A percentile compares a stretch with the other conserved stretches of the same genome.
These are phyloP conservation scores for Pyricularia sp. DNA, from an alignment of 2,329 filamentous ascomycete species.

Conservation along the genomic window DNA sequence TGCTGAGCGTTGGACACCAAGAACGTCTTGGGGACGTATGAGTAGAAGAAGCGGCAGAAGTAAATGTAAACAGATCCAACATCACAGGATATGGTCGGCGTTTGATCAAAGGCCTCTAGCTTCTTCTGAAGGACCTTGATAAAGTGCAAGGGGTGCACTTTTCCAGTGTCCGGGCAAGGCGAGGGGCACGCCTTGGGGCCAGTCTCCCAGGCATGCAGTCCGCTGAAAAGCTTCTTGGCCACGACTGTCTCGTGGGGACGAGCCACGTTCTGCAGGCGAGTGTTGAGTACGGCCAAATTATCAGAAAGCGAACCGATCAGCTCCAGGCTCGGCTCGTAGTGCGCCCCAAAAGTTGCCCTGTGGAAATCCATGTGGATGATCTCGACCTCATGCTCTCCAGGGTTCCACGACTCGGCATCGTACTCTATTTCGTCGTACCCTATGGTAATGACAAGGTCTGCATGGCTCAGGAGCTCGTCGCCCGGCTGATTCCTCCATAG, in stretches of 20 bases:
- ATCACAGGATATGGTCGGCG: constrained; percentile 28
- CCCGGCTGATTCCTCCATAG: constrained; percentile 39
- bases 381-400: constrained; percentile 19
- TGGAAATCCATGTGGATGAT: constrained; percentile 35
- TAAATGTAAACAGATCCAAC: constrained; percentile 40
- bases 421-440: constrained; percentile 39
- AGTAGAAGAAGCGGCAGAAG: constrained; percentile 34
- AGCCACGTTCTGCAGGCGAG: constrained; percentile 18
- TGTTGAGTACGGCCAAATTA: constrained; percentile 26
- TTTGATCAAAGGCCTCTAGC: constrained; percentile 20
- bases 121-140: constrained; percentile 30
- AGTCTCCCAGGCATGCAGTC: constrained; percentile 25
- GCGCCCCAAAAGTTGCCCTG: constrained; percentile 26
- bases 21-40: constrained; percentile 31
- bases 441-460: constrained; percentile 32
- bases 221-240: constrained; percentile 21
- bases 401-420: constrained; percentile 34
- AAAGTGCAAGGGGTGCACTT: constrained; percentile 35
- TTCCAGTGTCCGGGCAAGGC: constrained; percentile 16
- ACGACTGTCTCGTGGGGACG: constrained; percentile 24
- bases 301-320: constrained; percentile 31
- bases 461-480: constrained; percentile 30
- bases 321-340: constrained; percentile 30
- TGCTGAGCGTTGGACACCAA: constrained; percentile 39
- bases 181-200: constrained; percentile 8